phyloP scores from a whole-genome alignment of 495 filamentous ascomycete genomes.

The Terfezia claveryi region DNA sequence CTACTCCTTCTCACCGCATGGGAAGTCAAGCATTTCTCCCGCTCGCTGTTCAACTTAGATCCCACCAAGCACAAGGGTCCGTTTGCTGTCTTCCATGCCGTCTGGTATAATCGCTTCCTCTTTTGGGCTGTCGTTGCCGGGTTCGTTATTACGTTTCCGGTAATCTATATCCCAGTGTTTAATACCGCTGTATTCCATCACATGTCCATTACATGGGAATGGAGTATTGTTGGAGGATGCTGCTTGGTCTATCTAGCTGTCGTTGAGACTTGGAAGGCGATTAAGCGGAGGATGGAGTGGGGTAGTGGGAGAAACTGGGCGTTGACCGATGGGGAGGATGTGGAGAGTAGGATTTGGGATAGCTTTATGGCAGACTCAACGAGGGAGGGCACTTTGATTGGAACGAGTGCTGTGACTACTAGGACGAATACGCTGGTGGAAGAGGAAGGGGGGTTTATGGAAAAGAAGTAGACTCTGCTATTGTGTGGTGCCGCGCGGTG shows the following conservation, averaged over 20 bases:
- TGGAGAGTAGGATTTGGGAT: too few relatives aligned
- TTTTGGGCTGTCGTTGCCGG: slow-evolving; percentile 34
- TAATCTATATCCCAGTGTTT: slow-evolving; percentile 34
- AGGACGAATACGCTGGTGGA: too few relatives aligned
- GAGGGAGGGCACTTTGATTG: too few relatives aligned
- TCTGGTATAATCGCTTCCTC: slow-evolving; percentile 36
- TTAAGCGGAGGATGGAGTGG: slow-evolving; percentile 22
- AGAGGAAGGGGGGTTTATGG: too few relatives aligned
- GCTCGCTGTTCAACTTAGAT: slow-evolving; percentile 31
- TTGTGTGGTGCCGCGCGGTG: too few relatives aligned
- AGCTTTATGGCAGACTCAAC: too few relatives aligned
- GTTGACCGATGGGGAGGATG: too few relatives aligned
- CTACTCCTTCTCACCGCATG: slow-evolving; percentile 34
- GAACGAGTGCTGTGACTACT: too few relatives aligned
- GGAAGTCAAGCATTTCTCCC: slow-evolving; percentile 35
- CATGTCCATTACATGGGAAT: slow-evolving; percentile 34
- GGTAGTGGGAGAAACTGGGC: too few relatives aligned
- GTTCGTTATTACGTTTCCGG: slow-evolving; percentile 34
- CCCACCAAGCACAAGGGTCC: slow-evolving; percentile 24
- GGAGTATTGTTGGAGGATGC: slow-evolving; percentile 31
- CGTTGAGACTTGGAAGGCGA: slow-evolving; percentile 33
- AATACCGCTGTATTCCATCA: slow-evolving; percentile 36
- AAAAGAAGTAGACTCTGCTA: too few relatives aligned
- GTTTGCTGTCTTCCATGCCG: slow-evolving; percentile 26
- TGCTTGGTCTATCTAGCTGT: slow-evolving; percentile 26